Conservation (phyloP, 1,284 basidiomycete species). For the Fomitopsis palustris region DNA sequence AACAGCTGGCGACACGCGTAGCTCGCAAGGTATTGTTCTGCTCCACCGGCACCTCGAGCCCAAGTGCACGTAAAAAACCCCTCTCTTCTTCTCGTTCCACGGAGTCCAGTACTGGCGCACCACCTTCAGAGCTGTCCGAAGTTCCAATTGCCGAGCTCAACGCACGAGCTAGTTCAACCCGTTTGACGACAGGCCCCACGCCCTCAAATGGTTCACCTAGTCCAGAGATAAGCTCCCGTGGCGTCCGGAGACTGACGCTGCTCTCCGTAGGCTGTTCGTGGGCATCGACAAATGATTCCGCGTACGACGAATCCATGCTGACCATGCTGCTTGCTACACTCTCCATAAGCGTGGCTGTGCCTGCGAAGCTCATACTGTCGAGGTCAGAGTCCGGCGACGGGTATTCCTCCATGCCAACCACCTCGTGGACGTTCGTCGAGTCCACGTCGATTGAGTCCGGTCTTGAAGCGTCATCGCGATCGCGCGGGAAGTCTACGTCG, state of each 20-base stretch:
- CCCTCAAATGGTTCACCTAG: background rate
- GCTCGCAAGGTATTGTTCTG: conserved; percentile 2
- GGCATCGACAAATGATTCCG: background rate
- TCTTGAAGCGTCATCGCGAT: background rate
- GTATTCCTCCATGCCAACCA: conserved; percentile 12
- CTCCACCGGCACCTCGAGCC: conserved; percentile 22
- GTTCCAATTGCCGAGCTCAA: conserved; percentile 8
- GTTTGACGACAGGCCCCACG: background rate
- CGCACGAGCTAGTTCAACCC: conserved; percentile 13
- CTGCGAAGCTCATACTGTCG: conserved; percentile 31
- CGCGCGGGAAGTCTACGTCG: conserved; percentile 2
- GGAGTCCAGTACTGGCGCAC: conserved; percentile 9
- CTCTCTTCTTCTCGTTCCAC: conserved; percentile 21
- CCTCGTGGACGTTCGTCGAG: background rate
- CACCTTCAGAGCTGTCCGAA: conserved; percentile 12
- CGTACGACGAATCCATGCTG: background rate
- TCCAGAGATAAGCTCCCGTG: background rate
- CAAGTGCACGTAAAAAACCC: conserved; percentile 25
- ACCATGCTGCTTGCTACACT: background rate
- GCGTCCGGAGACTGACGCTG: background rate
- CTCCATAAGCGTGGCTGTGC: conserved; percentile 1
- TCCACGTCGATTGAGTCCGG: background rate
- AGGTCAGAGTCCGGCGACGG: conserved; percentile 22
- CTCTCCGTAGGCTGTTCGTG: background rate
- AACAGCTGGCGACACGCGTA: background rate